Conservation (phyloP, 2,329 filamentous ascomycete genomes). For the Fusarium sp. region DNA sequence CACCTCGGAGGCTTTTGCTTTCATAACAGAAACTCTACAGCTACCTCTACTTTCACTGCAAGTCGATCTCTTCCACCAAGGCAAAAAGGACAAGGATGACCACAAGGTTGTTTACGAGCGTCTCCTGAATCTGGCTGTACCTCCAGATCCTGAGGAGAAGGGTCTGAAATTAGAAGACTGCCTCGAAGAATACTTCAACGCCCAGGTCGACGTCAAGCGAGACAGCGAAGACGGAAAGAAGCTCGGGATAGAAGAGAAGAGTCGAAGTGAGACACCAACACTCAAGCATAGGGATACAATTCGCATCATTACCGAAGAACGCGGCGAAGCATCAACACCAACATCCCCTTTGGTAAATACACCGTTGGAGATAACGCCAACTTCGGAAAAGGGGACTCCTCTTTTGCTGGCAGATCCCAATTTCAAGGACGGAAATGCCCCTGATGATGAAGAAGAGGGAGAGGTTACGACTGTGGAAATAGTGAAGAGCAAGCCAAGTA, state of each 20-base stretch:
- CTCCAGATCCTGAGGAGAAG: conserved; percentile 74
- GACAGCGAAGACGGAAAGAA: conserved; percentile 69
- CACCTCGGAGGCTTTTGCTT: conserved; percentile 93
- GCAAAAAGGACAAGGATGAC: conserved; percentile 84
- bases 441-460: conserved; percentile 26
- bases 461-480: conserved; percentile 29
- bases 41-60: conserved; percentile 89
- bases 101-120: conserved; percentile 96
- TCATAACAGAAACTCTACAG: conserved; percentile 90
- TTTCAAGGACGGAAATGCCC: conserved; percentile 7
- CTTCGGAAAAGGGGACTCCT: conserved; percentile 19
- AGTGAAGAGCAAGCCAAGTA: conserved; percentile 44
- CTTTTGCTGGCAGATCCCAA: background rate
- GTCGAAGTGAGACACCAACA: conserved; percentile 34
- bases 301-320: conserved; percentile 47
- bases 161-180: conserved; percentile 88
- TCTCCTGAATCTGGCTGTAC: conserved; percentile 89
- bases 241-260: conserved; percentile 43
- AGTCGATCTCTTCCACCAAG: conserved; percentile 93
- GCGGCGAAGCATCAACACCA: conserved; percentile 46
- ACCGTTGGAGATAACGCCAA: conserved; percentile 34
- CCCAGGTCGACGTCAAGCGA: conserved; percentile 86
- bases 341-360: conserved; percentile 45
- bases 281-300: conserved; percentile 46
- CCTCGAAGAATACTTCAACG: conserved; percentile 94